Base-by-base conservation (phyloP, 1,284 basidiomycete species). In the Naganishia sp. region DNA sequence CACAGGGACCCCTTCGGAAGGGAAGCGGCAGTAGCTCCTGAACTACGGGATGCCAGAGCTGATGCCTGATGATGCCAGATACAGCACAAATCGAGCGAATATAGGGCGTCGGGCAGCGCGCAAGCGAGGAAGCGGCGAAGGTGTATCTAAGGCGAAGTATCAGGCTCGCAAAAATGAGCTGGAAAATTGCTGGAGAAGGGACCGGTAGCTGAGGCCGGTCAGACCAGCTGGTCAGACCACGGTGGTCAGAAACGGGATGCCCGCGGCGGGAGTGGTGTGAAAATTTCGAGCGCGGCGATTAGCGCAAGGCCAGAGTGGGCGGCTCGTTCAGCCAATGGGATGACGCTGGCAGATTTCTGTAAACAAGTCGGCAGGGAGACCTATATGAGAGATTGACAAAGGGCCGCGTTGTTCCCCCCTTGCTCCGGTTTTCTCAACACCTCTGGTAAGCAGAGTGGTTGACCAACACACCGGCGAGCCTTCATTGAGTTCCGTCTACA, bases 361-460 rank as follows among this genome's bases (percentile, higher is more conserved):
- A 50, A 61, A 47, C 45, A 61, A 50, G 41, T 41, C 58, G 58
- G 58, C 58, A 61, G 28, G 47, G 18, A 10, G 17, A 35, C 57
- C 47, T 61, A 61, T 61, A 61, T 51, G 32, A 61, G 58, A 3
- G 21, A 51, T 61, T 42, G 23, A 61, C 58, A 61, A 61, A 61
- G 58, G 58, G 58, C 47, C 28, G 58, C 35, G 13, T 2, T 41
- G 35, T 51, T 28, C 58, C 47, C 47, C 32, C 23, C 11, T 49
- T 28, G 31, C 56, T 42, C 35, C 35, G 28, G 39, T 39, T 18
- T n/a, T 50, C 23, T 51, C 47, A 61, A 61, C 58, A 47, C 35
- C 58, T 61, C 58, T 61, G 58, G 42, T 51, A 47, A 61, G 45
- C 58, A 61, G 58, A 61, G 58, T 61, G 41, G 56, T 61, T 61